Percentiles rank a stretch among this genome's conserved stretches.
Conservation (phyloP, 495 filamentous ascomycete species). For the Aspergillus nidulans region DNA sequence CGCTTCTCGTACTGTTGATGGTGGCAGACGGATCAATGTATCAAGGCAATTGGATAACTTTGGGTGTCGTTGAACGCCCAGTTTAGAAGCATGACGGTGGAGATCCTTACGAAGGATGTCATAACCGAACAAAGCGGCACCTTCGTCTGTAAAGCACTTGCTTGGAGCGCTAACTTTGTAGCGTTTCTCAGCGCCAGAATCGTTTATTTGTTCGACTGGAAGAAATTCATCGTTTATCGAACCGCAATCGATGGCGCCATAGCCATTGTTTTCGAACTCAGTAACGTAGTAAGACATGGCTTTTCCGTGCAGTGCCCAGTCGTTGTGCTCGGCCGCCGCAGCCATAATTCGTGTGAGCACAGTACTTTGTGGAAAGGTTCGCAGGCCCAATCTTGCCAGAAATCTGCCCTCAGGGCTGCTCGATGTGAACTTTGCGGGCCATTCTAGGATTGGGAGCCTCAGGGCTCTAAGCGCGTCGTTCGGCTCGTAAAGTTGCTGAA, state of each 20-base stretch:
- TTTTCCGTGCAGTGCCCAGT: conserved; percentile 53
- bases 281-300: conserved; percentile 79
- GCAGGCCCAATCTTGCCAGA: conserved; percentile 64
- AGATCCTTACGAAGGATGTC: conserved; percentile 68
- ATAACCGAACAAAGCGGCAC: conserved; percentile 72
- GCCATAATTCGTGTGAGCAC: conserved; percentile 76
- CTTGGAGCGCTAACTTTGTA: conserved; percentile 57
- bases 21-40: conserved; percentile 63
- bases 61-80: conserved; percentile 79
- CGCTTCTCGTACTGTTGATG: conserved; percentile 58
- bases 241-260: conserved; percentile 55
- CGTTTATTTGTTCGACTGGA: conserved; percentile 60
- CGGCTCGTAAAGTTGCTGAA: conserved; percentile 83
- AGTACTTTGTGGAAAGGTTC: conserved; percentile 58
- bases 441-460: conserved; percentile 74
- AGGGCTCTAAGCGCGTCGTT: conserved; percentile 64
- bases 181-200: background rate
- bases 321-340: conserved; percentile 47
- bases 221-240: conserved; percentile 61
- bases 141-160: conserved; percentile 77
- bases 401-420: conserved; percentile 69
- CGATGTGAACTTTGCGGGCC: conserved; percentile 65
- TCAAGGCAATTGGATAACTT: conserved; percentile 69
- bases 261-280: conserved; percentile 72
- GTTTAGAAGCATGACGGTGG: conserved; percentile 68